Base-by-base conservation (phyloP, 2,329 filamentous ascomycete species). In the Arthrocladium fulminans region DNA sequence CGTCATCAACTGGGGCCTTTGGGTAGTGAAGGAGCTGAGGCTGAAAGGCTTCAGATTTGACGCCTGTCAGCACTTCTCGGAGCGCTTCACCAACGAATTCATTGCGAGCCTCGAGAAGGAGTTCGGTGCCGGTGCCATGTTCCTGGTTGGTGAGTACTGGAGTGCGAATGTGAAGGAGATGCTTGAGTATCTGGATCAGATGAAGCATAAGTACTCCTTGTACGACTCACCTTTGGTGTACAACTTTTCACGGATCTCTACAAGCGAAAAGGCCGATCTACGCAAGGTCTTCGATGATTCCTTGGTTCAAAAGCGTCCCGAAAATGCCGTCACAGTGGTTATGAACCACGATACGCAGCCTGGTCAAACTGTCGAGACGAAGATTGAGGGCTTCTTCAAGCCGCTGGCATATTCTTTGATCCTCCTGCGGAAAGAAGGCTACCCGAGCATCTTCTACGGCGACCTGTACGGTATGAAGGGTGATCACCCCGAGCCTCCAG, bases 221-320 rank as follows among this genome's bases (percentile, higher is more conserved):
- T 84, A 80, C 59, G 81, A 84, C 60, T 71, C 75, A 0, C 79
- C 80, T 0, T 67, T 85, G 1, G 73, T 84, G 2, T 77, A 83
- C 66, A 83, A 80, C 64, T 83, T 84, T 62, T 74, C 72, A 47
- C 62, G 69, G 19, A 68, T 81, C 42, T 79, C 76, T 20, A 75
- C 73, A 44, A 72, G 67, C 5, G 66, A 73, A 38, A 67, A 67
- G 7, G 75, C 71, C 1, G 80, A 84, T 59, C 62, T 84, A 32
- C 66, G 78, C 10, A 72, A 69, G 45, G 71, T 83, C 1, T 81
- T 81, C 57, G 74, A 81, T 49, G 65, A 68, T 20, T 75, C 76
- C 0, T 64, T 83, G 40, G 76, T 80, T 0, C 57, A 72, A 15
- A 60, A 60, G 9, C 65, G 67, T 39, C 77, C 76, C 0, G 58